These are phyloP conservation scores for Miscanthus sacchariflorus DNA, from an alignment of 202 grass and related monocot species.

Conservation along the genomic window DNA sequence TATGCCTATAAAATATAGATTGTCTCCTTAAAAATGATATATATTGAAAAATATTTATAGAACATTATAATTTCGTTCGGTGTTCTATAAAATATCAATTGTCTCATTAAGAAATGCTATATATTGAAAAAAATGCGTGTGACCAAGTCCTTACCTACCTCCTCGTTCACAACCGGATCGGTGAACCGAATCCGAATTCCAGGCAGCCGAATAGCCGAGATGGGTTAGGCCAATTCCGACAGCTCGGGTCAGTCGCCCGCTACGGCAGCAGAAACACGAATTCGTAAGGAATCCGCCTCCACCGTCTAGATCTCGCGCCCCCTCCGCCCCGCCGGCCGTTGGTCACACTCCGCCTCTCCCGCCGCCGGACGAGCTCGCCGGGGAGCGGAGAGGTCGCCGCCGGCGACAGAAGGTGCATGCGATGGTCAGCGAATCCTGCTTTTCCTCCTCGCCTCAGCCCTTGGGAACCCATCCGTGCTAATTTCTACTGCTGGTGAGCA, in stretches of 20 bases:
- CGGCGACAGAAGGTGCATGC: not conserved
- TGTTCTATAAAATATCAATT: no score
- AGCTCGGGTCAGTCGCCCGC: not conserved
- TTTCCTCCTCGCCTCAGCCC: not conserved
- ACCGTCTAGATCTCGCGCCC: not conserved
- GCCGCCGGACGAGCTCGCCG: not conserved
- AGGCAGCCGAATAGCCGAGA: no score
- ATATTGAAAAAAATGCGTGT: not conserved
- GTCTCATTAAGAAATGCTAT: no score
- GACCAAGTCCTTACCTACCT: not conserved
- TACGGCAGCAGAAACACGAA: conserved; percentile 8
- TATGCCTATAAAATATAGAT: no score
- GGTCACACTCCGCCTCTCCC: not conserved
- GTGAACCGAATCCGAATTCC: not conserved
- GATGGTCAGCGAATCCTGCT: not conserved
- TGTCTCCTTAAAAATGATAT: not conserved
- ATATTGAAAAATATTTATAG: no score
- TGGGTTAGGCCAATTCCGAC: not conserved
- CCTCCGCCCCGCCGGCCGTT: not conserved
- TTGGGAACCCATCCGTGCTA: not conserved
- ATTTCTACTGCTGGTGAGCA: conserved; percentile 1
- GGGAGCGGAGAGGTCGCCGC: not conserved
- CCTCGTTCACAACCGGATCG: not conserved
- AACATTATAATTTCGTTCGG: no score
- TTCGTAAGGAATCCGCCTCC: not conserved